These are phyloP conservation scores for Evernia prunastri DNA, from an alignment of 495 filamentous ascomycete species.

Conservation along the genomic window DNA sequence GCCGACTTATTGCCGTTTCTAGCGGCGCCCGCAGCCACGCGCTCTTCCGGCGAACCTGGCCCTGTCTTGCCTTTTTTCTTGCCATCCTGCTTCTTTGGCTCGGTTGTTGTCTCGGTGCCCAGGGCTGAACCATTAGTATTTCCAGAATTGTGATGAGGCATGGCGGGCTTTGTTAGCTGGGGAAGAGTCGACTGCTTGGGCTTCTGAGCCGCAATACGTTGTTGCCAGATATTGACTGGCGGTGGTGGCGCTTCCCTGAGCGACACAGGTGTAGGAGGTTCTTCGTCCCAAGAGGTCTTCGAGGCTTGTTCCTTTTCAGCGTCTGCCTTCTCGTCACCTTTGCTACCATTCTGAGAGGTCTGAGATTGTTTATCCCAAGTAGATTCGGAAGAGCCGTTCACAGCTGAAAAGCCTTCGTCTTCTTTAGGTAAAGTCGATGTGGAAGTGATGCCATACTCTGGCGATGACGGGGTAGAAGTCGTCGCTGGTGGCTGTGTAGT, in stretches of 20 bases:
- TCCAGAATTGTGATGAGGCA: neutral
- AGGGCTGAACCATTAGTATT: slow-evolving; percentile 27
- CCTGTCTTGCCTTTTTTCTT: slow-evolving; percentile 30
- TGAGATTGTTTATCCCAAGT: slow-evolving; percentile 65
- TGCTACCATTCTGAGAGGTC: slow-evolving; percentile 37
- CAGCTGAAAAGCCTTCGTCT: slow-evolving; percentile 57
- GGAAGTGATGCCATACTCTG: slow-evolving; percentile 59
- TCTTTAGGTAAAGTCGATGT: slow-evolving; percentile 64
- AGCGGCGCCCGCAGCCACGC: slow-evolving; percentile 34
- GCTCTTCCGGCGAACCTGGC: slow-evolving; percentile 31
- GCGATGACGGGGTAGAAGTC: slow-evolving; percentile 57
- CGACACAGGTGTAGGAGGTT: slow-evolving; percentile 48
- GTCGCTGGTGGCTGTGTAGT: slow-evolving; percentile 32
- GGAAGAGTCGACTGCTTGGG: slow-evolving; percentile 28
- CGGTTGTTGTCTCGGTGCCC: slow-evolving; percentile 31
- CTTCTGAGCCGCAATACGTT: slow-evolving; percentile 66
- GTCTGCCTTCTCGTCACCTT: slow-evolving; percentile 38
- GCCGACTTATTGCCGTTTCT: slow-evolving; percentile 36
- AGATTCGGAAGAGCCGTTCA: slow-evolving; percentile 58
- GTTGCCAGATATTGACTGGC: slow-evolving; percentile 77
- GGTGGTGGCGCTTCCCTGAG: slow-evolving; percentile 78
- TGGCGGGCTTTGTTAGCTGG: slow-evolving; percentile 29
- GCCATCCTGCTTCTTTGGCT: slow-evolving; percentile 25
- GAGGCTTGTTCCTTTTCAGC: slow-evolving; percentile 41
- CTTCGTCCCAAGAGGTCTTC: slow-evolving; percentile 38